A percentile compares a stretch with the other conserved stretches of the same genome.
Conservation (phyloP, 768 basidiomycete genomes). For the Tricholoma terreum region DNA sequence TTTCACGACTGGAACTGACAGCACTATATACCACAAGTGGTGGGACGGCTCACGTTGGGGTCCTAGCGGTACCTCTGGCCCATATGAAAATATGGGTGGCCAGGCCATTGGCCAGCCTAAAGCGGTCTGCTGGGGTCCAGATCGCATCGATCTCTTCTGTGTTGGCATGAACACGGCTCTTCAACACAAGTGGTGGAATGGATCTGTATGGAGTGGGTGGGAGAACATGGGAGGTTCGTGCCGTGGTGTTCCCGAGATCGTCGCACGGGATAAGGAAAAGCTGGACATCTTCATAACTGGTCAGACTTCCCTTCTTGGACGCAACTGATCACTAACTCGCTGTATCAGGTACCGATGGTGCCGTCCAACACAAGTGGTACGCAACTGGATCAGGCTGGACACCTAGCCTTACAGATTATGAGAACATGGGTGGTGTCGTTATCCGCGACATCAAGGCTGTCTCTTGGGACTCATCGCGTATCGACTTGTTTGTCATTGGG, state of each 20-base stretch:
- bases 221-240: background rate
- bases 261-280: background rate
- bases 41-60: background rate
- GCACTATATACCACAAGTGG: background rate
- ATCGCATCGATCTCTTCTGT: conserved; percentile 6
- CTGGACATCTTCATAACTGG: no score
- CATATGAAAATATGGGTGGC: background rate
- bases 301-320: no score
- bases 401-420: background rate
- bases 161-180: background rate
- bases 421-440: background rate
- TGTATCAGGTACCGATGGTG: no score
- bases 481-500: conserved; percentile 9
- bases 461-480: conserved; percentile 1
- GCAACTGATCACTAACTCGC: no score
- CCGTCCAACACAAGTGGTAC: no score
- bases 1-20: background rate
- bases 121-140: conserved; percentile 8
- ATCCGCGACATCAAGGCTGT: background rate
- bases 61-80: background rate
- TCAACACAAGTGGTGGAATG: no score
- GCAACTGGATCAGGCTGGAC: no score
- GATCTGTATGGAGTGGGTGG: no score
- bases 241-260: background rate
- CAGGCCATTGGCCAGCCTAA: background rate